Percentiles rank a stretch among this genome's conserved stretches.
These are phyloP conservation scores for Candida coquimbonensis DNA, from an alignment of 805 yeast genomes.

Conservation along the genomic window DNA sequence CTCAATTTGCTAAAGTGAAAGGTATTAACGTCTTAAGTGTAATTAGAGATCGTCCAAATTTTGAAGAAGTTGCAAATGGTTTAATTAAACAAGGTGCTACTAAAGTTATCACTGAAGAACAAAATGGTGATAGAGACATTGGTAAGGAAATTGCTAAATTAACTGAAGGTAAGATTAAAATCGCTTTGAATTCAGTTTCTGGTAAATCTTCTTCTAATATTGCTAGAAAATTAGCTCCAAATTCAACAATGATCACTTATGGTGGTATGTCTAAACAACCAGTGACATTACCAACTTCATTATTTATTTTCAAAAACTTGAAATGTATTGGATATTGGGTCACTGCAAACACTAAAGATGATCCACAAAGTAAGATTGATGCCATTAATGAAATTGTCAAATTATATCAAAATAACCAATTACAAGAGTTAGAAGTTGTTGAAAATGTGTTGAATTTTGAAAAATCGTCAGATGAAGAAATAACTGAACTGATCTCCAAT, in stretches of 20 bases:
- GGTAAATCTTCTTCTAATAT: constrained; percentile 79
- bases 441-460: constrained; percentile 26
- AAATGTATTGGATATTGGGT: constrained; percentile 92
- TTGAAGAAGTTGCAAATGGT: constrained; percentile 52
- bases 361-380: constrained; percentile 53
- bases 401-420: constrained; percentile 50
- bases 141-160: constrained; percentile 50
- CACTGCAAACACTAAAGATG: constrained; percentile 51
- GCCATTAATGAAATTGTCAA: constrained; percentile 50
- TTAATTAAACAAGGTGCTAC: constrained; percentile 73
- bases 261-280: constrained; percentile 99
- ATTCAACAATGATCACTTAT: constrained; percentile 80
- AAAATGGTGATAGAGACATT: constrained; percentile 64
- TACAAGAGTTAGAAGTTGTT: constrained; percentile 33
- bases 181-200: constrained; percentile 91
- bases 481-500: constrained; percentile 26
- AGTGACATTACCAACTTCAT: constrained; percentile 80
- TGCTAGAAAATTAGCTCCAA: constrained; percentile 70
- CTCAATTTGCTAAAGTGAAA: constrained; percentile 73
- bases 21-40: constrained; percentile 83
- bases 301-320: constrained; percentile 84
- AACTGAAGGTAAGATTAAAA: constrained; percentile 48
- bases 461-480: constrained; percentile 29
- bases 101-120: constrained; percentile 79
- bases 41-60: constrained; percentile 76